Evolutionary conservation across 345 rosid species (phyloP), one percentile per base, ranked within the genome.

Genomic region (Hibiscus trionum): DNA sequence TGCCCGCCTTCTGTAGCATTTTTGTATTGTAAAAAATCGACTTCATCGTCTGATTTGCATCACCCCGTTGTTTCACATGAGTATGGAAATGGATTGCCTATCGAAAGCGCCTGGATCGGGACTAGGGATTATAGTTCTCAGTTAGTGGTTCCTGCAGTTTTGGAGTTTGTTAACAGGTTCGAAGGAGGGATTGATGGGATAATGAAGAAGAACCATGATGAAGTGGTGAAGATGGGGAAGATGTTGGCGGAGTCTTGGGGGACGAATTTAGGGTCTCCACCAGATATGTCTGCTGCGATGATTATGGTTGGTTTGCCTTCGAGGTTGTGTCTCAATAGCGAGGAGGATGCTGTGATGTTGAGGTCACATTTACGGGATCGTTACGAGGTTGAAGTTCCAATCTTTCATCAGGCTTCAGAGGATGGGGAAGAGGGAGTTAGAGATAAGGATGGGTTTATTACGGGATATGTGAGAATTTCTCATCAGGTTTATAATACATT

Each of bases 21-120:
- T 81, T 78, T 90, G 66, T 84, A 87, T 49, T 85, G 89, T 59
- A 83, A 75, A 67, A 90, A 79, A 47, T 71, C 77, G 0, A 9
- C 26, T 62, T 74, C 58, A 4, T 75, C 72, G 0, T 74, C 68
- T 59, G 88, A 84, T 78, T 68, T 87, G 59, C 93, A 90, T 67
- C 96, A 90, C 73, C 96, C 91, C 50, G 91, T 90, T 63, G 96
- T 90, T 73, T 87, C 93, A 3, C 88, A 87, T 44, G 93, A 88
- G 73, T 85, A 83, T 75, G 93, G 93, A 1, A 90, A 87, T 75
- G 93, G 93, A 17, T 79, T 90, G 82, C 83, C 96, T 9, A 76
- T 81, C 21, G 96, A 90, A 77, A 90, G 90, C 44, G 61, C 90
- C 0, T 90, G 96, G 96, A 87, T 83, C 71, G 96, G 93, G 75